Evolutionary conservation across 805 yeast genomes (phyloP).

Genomic region (Schizosaccharomyces cryophilus): DNA sequence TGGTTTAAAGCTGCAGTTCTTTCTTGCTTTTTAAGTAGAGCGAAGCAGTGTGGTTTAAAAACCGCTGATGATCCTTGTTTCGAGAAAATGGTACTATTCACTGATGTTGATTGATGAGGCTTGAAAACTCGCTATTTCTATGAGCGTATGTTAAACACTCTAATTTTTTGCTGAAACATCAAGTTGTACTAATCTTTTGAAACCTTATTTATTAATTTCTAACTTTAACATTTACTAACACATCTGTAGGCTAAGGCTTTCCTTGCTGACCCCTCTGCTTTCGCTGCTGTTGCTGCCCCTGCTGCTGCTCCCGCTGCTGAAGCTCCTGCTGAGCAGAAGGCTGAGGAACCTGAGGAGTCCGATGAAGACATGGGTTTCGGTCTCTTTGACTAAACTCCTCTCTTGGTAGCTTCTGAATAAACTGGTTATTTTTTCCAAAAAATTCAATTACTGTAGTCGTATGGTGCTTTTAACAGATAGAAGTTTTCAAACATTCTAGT

Average conservation of each 20-base stretch:
- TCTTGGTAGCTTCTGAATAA: no score
- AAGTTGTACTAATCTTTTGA: background rate
- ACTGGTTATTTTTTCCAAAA: no score
- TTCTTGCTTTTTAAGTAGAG: background rate
- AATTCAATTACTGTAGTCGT: no score
- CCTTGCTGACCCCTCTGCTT: slow-evolving; percentile 98
- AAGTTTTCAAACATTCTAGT: no score
- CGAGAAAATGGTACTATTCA: no score
- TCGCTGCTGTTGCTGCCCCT: slow-evolving; percentile 97
- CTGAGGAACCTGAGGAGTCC: slow-evolving; percentile 29
- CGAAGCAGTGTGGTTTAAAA: background rate
- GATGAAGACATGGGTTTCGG: slow-evolving; percentile 51
- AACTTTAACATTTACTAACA: background rate
- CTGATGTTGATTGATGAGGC: background rate
- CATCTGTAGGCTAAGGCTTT: slow-evolving; percentile 50
- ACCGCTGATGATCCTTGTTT: background rate
- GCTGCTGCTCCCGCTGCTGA: slow-evolving; percentile 50
- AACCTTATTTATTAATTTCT: background rate
- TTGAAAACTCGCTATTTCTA: background rate
- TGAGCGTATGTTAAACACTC: slow-evolving; percentile 1
- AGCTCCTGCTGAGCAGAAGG: slow-evolving; percentile 47
- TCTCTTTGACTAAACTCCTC: slow-evolving; percentile 2
- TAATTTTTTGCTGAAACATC: slow-evolving; percentile 3
- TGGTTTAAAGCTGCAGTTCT: background rate
- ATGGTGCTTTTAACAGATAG: no score